A percentile compares a stretch with the other conserved stretches of the same genome.
These are phyloP conservation scores for Talinum fruticosum DNA, from an alignment of 148 eudicot species.

Conservation along the genomic window DNA sequence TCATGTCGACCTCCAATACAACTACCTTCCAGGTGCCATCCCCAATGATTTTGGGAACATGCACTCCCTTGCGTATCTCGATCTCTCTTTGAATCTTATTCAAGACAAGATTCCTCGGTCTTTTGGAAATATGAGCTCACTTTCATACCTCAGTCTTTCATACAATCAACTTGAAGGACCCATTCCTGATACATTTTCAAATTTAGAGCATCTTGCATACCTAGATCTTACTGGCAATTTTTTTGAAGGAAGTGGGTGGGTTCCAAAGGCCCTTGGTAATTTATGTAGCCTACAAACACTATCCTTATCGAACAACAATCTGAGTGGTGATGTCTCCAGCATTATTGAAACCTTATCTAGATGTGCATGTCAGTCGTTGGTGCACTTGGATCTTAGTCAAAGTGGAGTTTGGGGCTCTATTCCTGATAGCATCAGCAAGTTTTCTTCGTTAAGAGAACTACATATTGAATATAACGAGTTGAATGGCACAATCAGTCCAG, in stretches of 20 bases:
- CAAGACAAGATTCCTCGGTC: slow-evolving; percentile 1
- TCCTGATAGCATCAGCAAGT: not conserved
- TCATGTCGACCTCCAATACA: slow-evolving; percentile 6
- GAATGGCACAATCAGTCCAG: not conserved
- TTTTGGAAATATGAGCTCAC: slow-evolving; percentile 3
- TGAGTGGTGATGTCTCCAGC: not conserved
- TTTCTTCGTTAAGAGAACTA: not conserved
- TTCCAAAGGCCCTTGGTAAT: not conserved
- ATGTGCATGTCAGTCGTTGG: not conserved
- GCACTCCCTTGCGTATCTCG: slow-evolving; percentile 7
- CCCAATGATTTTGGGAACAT: not conserved
- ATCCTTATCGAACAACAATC: not conserved
- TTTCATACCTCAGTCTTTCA: not conserved
- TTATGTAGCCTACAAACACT: not conserved
- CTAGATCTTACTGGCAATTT: not conserved
- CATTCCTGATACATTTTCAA: not conserved
- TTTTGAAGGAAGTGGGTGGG: not conserved
- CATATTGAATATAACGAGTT: not conserved
- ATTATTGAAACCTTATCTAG: not conserved
- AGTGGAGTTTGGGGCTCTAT: not conserved
- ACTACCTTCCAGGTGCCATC: no score
- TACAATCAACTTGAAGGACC: not conserved
- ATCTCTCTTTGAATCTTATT: slow-evolving; percentile 3
- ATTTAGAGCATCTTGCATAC: not conserved
- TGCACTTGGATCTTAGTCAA: not conserved